Evolutionary conservation across 306 rosid species (phyloP), one percentile per base, ranked within the genome.

Genomic region (Dalbergia cultrata): DNA sequence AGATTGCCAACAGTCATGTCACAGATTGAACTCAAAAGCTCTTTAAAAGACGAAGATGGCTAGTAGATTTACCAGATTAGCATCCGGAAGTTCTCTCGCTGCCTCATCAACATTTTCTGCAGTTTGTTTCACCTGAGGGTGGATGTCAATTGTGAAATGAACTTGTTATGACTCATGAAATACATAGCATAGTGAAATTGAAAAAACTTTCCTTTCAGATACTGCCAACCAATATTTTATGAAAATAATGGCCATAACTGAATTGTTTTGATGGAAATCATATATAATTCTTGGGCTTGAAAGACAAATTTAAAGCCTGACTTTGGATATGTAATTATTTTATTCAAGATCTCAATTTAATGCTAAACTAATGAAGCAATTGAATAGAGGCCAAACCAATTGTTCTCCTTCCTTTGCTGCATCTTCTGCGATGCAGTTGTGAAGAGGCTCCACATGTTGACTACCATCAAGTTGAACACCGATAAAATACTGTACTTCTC

Each of bases 391-490:
- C 9, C 87, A 34, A 50, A 95, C 99, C 96, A 85, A 54, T 74
- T 87, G 88, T 89, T 86, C 98, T 35, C 99, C 89, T 59, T 89
- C 98, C 84, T 80, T 83, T 49, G 91, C 97, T 13, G 90, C 77
- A 22, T 76, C 85, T 74, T 90, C 92, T 13, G 93, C 83, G 37
- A 95, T 91, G 83, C 91, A 74, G 70, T 91, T 91, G 59, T 72
- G 79, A 77, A 91, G 94, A 58, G 99, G 98, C 86, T 95, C 97
- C 67, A 95, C 90, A 43, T 91, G 98, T 79, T 91, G 98, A 85
- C 99, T 95, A 9, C 99, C 99, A 80, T 95, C 99, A 26, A 95
- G 95, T 85, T 95, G 99, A 67, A 95, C 99, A 78, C 99, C 99
- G 83, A 93, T 93, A 72, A 95, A 95, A 72, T 95, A 95, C 69